These are phyloP conservation scores for Chaetoceros muelleri DNA, from an alignment of 108 stramenopile genomes.

Conservation along the genomic window DNA sequence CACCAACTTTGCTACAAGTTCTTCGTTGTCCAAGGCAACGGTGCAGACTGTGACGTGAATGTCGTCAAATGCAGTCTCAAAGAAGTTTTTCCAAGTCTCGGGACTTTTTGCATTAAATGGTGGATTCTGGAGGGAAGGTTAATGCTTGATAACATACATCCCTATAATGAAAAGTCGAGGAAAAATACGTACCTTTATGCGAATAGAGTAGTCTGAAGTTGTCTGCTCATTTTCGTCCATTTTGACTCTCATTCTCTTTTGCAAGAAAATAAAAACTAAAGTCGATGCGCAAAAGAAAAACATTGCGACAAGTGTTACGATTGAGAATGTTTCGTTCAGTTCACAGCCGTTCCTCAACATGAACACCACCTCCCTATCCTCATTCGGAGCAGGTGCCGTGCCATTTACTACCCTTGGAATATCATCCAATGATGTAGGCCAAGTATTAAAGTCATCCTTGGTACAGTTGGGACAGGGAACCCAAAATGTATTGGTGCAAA, in stretches of 20 bases:
- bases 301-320: slow-evolving; percentile 34
- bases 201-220: slow-evolving; percentile 51
- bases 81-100: slow-evolving; percentile 55
- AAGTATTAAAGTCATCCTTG: slow-evolving; percentile 13
- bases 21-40: slow-evolving; percentile 18
- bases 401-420: neutral
- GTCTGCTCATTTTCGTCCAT: slow-evolving; percentile 46
- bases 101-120: slow-evolving; percentile 41
- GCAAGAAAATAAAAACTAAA: slow-evolving; percentile 18
- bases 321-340: slow-evolving; percentile 14
- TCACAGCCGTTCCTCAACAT: slow-evolving; percentile 1
- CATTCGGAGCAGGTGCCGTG: neutral
- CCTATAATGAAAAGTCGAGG: slow-evolving; percentile 16
- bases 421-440: neutral
- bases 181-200: slow-evolving; percentile 13
- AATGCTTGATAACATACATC: neutral
- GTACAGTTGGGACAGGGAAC: slow-evolving; percentile 25
- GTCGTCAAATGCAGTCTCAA: slow-evolving; percentile 20
- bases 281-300: slow-evolving; percentile 26
- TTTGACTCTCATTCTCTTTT: slow-evolving; percentile 17
- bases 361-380: neutral
- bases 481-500: slow-evolving; percentile 44
- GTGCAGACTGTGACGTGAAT: slow-evolving; percentile 14
- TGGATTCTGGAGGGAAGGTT: slow-evolving; percentile 12
- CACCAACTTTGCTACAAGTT: slow-evolving; percentile 9